Base-by-base conservation (phyloP, 108 stramenopile genomes). In the Fragilaria crotonensis region DNA sequence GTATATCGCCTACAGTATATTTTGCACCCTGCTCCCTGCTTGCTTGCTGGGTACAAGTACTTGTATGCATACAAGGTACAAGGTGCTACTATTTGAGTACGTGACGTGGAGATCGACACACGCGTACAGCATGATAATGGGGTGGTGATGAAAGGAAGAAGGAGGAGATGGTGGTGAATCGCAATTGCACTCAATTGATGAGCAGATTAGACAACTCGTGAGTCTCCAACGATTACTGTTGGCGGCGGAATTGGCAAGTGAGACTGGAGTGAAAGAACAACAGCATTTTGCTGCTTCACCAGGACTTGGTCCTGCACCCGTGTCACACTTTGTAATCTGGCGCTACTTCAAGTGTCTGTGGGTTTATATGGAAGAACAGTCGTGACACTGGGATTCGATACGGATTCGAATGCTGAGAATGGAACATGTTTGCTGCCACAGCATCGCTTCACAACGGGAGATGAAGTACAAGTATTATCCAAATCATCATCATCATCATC, bases 281-380 rank as follows among this genome's bases (percentile, higher is more conserved):
- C 7, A 41, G 11, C 11, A 14, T 14, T 7, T 11, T 11, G 14
- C 36, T 41, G 14, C 36, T 7, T 41, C 36, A 41, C n/a, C 36
- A 41, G 36, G 36, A 7, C 36, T 14, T 41, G 36, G 71, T 48
- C 22, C 67, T n/a, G n/a, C n/a, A n/a, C n/a, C n/a, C n/a, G n/a
- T n/a, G n/a, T n/a, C n/a, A n/a, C n/a, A n/a, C n/a, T n/a, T n/a
- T n/a, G n/a, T n/a, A n/a, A 71, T 50, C 56, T 85, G 53, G 72
- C 80, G 33, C 72, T 75, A 45, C 57, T 65, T 26, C 78, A 83
- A 25, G 64, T 83, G 3, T 76, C 84, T 4, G 80, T 91, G 1
- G 90, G 90, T 21, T 52, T 91, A 33, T 91, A 86, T 50, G 90
- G 90, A 49, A 65, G 90, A 49, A 91, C 90, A 7, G 84, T 91